A percentile compares a stretch with the other conserved stretches of the same genome.
These are phyloP conservation scores for Suillus weaverae DNA, from an alignment of 768 basidiomycete genomes.

Conservation along the genomic window DNA sequence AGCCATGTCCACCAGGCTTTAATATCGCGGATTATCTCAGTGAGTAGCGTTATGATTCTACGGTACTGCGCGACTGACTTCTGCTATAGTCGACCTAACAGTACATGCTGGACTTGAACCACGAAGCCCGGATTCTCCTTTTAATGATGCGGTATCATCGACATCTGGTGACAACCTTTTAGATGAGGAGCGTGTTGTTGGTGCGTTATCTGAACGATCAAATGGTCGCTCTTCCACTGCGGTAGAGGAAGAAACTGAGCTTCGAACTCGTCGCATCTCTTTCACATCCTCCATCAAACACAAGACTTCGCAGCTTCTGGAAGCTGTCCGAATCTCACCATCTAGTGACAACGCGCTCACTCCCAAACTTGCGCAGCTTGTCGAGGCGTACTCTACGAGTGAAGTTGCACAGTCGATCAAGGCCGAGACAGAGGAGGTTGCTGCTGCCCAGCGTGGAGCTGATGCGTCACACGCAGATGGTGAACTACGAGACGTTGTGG, in stretches of 20 bases:
- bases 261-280: conserved; percentile 46
- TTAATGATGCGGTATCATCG: conserved; percentile 46
- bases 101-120: conserved; percentile 53
- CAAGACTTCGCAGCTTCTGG: conserved; percentile 74
- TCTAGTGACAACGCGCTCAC: conserved; percentile 36
- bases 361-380: conserved; percentile 65
- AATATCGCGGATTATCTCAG: conserved; percentile 97
- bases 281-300: conserved; percentile 57
- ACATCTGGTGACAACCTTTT: conserved; percentile 45
- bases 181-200: conserved; percentile 72
- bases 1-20: conserved; percentile 88
- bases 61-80: neutral
- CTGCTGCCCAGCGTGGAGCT: conserved; percentile 17
- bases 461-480: conserved; percentile 27
- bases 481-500: conserved; percentile 64
- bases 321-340: conserved; percentile 45
- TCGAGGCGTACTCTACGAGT: conserved; percentile 69
- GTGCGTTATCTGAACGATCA: conserved; percentile 44
- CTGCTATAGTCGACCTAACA: conserved; percentile 63
- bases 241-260: conserved; percentile 50
- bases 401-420: conserved; percentile 61
- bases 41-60: conserved; percentile 39
- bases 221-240: conserved; percentile 31
- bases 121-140: conserved; percentile 34
- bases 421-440: conserved; percentile 56